These are phyloP conservation scores for Perkinsus chesapeaki DNA, from an alignment of 169 alveolate species.

Conservation along the genomic window DNA sequence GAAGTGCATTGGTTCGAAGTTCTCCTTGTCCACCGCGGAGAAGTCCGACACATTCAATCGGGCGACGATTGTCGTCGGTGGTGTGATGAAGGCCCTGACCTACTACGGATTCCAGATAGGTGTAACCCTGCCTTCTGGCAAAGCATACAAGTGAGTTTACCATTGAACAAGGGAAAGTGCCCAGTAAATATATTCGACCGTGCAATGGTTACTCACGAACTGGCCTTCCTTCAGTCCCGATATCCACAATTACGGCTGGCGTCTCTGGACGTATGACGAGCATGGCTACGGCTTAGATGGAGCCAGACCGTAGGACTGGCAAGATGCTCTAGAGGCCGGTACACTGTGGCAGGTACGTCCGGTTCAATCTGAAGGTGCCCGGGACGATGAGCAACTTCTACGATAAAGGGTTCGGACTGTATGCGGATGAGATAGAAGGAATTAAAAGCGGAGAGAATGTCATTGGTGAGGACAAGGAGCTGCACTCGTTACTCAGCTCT, in stretches of 20 bases:
- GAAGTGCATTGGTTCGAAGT: background rate
- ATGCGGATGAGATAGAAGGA: background rate
- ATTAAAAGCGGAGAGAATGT: background rate
- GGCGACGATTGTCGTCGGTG: background rate
- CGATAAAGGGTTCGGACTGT: background rate
- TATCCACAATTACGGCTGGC: background rate
- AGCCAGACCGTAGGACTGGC: background rate
- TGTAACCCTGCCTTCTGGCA: background rate
- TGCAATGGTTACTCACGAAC: too few species aligned
- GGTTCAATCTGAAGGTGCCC: background rate
- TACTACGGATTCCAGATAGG: constrained; percentile 1
- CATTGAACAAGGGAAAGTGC: too few species aligned
- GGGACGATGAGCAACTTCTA: background rate
- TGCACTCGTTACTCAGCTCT: background rate
- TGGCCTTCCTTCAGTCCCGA: background rate
- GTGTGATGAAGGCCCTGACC: background rate
- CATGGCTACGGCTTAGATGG: background rate
- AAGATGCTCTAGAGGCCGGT: background rate
- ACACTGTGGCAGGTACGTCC: background rate
- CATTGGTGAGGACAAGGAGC: background rate
- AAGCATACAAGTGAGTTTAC: background rate
- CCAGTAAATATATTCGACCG: too few species aligned
- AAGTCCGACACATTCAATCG: background rate
- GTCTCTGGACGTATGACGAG: background rate
- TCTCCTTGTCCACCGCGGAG: background rate